Conservation (phyloP, 192 early-diverging fungal genomes). For the Rhizophagus sp. region DNA sequence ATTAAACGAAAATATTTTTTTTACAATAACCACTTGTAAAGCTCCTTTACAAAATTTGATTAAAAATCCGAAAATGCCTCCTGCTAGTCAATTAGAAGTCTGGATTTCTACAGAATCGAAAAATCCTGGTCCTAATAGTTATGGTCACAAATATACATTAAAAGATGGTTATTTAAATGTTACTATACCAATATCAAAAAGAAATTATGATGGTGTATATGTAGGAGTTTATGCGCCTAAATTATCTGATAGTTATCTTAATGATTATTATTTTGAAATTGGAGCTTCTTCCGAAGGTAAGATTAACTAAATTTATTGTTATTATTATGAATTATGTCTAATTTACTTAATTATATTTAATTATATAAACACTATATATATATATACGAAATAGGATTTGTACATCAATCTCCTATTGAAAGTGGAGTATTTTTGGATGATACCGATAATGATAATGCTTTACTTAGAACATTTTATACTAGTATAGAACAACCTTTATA, state of each 20-base stretch:
- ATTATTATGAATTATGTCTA: neutral
- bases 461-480: conserved; percentile 23
- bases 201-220: neutral
- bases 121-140: neutral
- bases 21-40: neutral
- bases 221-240: conserved; percentile 11
- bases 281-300: conserved; percentile 19
- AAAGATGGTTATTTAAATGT: neutral
- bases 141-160: neutral
- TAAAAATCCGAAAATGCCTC: neutral
- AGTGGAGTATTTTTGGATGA: conserved; percentile 40
- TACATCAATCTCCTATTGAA: neutral
- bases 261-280: conserved; percentile 20
- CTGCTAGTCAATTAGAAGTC: neutral
- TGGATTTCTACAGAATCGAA: neutral
- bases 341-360: neutral
- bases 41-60: neutral
- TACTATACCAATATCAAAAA: neutral
- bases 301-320: no score
- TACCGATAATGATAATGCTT: conserved; percentile 39
- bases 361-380: neutral
- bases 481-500: conserved; percentile 35
- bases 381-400: neutral
- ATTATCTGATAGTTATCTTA: neutral
- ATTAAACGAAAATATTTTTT: neutral